phyloP scores from a whole-genome alignment of 192 early-diverging fungal genomes.

The Ambispora gerdemannii region DNA sequence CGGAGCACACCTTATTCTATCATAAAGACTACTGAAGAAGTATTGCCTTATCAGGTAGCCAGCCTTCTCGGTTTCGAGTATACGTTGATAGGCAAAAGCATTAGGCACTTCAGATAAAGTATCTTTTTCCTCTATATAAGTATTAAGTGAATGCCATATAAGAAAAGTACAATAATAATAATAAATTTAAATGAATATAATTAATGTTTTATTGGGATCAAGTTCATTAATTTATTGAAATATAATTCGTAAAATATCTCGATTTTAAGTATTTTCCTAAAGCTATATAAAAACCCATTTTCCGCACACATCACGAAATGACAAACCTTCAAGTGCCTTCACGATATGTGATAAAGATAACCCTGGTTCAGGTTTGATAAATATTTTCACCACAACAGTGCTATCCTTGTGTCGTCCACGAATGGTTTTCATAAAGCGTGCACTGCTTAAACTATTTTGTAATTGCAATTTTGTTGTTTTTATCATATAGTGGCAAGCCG shows the following conservation, averaged over 20 bases:
- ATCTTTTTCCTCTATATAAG: slow-evolving; percentile 56
- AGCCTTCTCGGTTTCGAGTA: slow-evolving; percentile 86
- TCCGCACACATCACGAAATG: background rate
- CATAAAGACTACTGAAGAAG: slow-evolving; percentile 91
- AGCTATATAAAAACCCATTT: no score
- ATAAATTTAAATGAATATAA: no score
- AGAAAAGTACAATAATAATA: background rate
- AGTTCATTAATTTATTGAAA: no score
- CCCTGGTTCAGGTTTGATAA: slow-evolving; percentile 77
- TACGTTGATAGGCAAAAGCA: slow-evolving; percentile 70
- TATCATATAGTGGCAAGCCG: background rate
- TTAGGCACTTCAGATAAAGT: slow-evolving; percentile 69
- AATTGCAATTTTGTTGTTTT: slow-evolving; percentile 11
- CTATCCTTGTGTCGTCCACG: slow-evolving; percentile 78
- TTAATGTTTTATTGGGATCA: no score
- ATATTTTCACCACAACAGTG: slow-evolving; percentile 86
- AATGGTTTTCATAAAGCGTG: slow-evolving; percentile 95
- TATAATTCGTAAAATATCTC: no score
- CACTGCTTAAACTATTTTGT: slow-evolving; percentile 71
- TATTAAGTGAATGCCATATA: background rate
- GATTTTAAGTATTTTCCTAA: no score
- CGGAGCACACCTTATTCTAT: slow-evolving; percentile 75
- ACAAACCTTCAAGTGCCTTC: slow-evolving; percentile 55
- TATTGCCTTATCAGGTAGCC: slow-evolving; percentile 88
- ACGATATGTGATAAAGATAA: slow-evolving; percentile 54